Conservation (phyloP, 306 rosid genomes). For the Datisca glomerata region DNA sequence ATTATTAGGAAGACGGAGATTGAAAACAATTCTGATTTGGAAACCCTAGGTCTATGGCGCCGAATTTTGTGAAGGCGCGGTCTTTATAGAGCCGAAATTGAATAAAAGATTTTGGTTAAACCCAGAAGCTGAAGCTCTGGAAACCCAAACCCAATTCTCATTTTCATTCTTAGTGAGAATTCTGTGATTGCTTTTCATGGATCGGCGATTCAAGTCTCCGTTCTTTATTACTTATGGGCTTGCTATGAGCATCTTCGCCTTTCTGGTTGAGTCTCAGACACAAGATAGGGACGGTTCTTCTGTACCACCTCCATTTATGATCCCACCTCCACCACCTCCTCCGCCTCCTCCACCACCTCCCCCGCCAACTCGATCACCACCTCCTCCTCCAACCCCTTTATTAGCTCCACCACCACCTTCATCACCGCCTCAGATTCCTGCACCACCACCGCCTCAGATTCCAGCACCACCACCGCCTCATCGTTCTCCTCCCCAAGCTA, state of each 20-base stretch:
- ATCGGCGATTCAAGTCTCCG: constrained; percentile 29
- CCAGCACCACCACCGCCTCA: constrained; percentile 1
- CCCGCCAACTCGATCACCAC: not conserved
- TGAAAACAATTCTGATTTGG: no score
- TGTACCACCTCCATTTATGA: not conserved
- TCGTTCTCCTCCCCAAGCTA: not conserved
- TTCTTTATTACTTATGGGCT: constrained; percentile 32
- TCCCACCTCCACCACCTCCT: not conserved
- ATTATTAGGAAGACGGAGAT: no score
- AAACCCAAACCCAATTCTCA: constrained; percentile 8
- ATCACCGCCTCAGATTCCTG: not conserved
- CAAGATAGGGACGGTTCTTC: not conserved
- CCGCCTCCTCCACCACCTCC: not conserved
- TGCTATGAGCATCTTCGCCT: constrained; percentile 22
- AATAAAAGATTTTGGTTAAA: no score
- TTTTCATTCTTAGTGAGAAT: constrained; percentile 7
- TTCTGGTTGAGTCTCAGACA: constrained; percentile 31
- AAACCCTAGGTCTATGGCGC: no score
- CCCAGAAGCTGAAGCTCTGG: no score
- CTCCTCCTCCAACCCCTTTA: no score
- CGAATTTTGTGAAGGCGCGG: no score
- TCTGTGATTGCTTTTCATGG: constrained; percentile 38
- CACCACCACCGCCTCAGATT: not conserved
- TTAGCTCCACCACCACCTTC: no score
- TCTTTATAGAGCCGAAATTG: no score